phyloP scores from a whole-genome alignment of 768 basidiomycete species.

The Polyporus arcularius region DNA sequence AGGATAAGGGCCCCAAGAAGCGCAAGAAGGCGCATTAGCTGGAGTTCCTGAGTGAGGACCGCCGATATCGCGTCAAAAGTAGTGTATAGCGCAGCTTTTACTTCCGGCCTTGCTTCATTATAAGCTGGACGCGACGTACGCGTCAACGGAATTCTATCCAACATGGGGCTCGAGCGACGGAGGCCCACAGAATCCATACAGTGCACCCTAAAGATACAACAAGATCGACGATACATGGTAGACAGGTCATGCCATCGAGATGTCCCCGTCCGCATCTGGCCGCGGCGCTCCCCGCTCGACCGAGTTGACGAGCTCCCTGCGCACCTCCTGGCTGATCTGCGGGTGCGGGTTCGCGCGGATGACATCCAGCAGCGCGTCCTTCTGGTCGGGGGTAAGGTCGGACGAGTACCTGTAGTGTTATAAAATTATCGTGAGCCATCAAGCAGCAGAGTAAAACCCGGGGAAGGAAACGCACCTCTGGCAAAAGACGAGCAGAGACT shows the following conservation, averaged over 20 bases:
- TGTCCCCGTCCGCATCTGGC: conserved; percentile 60
- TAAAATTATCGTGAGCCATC: not conserved
- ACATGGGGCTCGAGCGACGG: not conserved
- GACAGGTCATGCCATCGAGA: conserved; percentile 22
- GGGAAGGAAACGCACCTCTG: conserved; percentile 63
- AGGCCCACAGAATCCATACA: not conserved
- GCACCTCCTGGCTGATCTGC: conserved; percentile 86
- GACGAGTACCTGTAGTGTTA: conserved; percentile 71
- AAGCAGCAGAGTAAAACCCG: too few relatives aligned
- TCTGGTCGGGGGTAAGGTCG: conserved; percentile 95
- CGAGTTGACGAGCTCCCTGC: conserved; percentile 86
- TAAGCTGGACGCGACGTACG: not conserved
- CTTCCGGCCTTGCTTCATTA: too few relatives aligned
- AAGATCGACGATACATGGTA: too few relatives aligned
- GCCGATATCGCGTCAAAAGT: not conserved
- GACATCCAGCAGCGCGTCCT: conserved; percentile 95
- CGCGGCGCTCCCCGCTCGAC: conserved; percentile 84
- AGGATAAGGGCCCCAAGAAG: conserved; percentile 41
- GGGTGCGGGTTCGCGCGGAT: conserved; percentile 83
- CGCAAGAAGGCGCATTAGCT: conserved; percentile 23
- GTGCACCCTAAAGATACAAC: not conserved
- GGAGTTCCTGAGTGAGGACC: conserved; percentile 3
- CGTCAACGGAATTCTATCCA: not conserved
- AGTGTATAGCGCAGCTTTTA: not conserved
- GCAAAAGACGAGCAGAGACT: conserved; percentile 90